Evolutionary conservation across 805 yeast species (phyloP).

Genomic region (Candida saitoana): DNA sequence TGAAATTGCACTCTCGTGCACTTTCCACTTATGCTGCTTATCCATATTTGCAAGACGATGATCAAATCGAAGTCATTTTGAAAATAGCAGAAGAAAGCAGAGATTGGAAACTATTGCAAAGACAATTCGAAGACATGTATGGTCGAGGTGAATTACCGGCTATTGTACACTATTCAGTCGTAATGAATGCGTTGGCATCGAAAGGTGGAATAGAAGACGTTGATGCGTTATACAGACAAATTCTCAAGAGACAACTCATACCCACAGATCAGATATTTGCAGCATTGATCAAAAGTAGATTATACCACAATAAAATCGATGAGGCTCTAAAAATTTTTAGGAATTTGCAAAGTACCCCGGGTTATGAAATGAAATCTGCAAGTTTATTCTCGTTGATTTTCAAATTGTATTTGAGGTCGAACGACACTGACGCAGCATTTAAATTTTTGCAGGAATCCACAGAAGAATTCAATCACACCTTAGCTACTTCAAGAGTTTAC

Average conservation of each 20-base stretch:
- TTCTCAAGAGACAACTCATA: conserved; percentile 40
- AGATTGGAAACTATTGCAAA: conserved; percentile 54
- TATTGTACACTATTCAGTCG: conserved; percentile 52
- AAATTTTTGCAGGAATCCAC: conserved; percentile 19
- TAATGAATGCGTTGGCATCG: conserved; percentile 56
- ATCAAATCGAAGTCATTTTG: conserved; percentile 47
- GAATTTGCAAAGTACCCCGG: background rate
- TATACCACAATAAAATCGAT: conserved; percentile 31
- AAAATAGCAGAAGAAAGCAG: conserved; percentile 40
- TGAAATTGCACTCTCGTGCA: conserved; percentile 19
- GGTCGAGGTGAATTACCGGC: conserved; percentile 53
- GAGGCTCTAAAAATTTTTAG: conserved; percentile 28
- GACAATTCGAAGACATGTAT: conserved; percentile 53
- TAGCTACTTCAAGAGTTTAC: conserved; percentile 17
- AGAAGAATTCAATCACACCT: conserved; percentile 13
- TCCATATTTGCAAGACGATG: conserved; percentile 41
- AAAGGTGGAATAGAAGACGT: conserved; percentile 47
- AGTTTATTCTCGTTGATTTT: conserved; percentile 23
- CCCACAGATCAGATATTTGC: conserved; percentile 45
- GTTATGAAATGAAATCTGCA: background rate
- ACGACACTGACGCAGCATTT: conserved; percentile 26
- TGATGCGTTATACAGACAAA: conserved; percentile 46
- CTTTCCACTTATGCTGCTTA: conserved; percentile 29
- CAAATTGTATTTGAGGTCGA: conserved; percentile 20
- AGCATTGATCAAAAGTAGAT: conserved; percentile 34